Base-by-base conservation (phyloP, 331 rosid genomes). In the Pyrus hybrid region DNA sequence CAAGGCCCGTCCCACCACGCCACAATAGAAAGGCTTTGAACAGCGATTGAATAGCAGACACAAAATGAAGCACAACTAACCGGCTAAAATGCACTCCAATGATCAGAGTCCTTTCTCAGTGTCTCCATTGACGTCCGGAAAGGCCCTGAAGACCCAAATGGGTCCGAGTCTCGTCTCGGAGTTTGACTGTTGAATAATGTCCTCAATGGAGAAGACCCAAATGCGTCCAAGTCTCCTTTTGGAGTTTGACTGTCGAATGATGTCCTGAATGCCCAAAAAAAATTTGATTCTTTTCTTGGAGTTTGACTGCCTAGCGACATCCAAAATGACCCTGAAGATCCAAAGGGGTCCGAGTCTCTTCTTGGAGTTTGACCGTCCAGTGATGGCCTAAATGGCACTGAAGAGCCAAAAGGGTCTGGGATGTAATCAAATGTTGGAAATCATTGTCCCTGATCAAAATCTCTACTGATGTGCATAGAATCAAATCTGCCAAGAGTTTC, bases 361-460 rank as follows among this genome's bases (percentile, higher is more conserved):
- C 82, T 86, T 1, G 92, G 88, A 72, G 90, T 88, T 83, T 88
- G 93, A 84, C 76, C 80, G 29, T 92, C 97, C n/a, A 91, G 74
- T 64, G 93, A 89, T 13, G 92, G 77, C 84, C 76, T 88, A 81
- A 86, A 95, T 7, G 97, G 93, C 71, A 83, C 97, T 5, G 89
- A 67, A 8, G 97, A 84, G 67, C 97, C 99, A 70, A 95, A 94
- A 64, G 95, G 93, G 77, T 88, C 97, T 2, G 97, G 83, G 68
- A 72, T 72, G 78, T 95, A 97, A 53, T 95, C 99, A 35, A 95
- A 92, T 17, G 96, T 76, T 76, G 97, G 88, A 83, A 92, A 90
- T 47, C 97, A 90, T 75, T 79, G 88, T 73, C 87, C 85, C 47
- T 83, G 89, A 82, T 90, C 96, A 37, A 80, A 86, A 80, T 95